Percentiles rank a stretch among this genome's conserved stretches.
These are phyloP conservation scores for Penicillium arizonense DNA, from an alignment of 495 filamentous ascomycete genomes.

Conservation along the genomic window DNA sequence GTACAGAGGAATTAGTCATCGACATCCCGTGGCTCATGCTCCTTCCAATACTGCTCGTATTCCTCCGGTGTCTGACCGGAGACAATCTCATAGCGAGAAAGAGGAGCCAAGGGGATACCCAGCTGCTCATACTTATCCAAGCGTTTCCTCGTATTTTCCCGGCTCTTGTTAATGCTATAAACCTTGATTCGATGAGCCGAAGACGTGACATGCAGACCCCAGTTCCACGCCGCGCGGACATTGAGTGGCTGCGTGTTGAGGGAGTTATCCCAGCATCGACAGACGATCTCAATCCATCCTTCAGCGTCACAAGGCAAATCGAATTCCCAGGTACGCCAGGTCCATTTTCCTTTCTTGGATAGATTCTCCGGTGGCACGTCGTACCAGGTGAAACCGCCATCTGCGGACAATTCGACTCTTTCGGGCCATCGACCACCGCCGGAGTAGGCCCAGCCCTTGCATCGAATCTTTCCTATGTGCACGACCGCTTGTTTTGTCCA, in stretches of 20 bases:
- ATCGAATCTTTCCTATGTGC: conserved; percentile 32
- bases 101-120: conserved; percentile 45
- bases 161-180: conserved; percentile 60
- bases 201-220: conserved; percentile 67
- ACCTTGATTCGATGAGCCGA: conserved; percentile 61
- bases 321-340: conserved; percentile 39
- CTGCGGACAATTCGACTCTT: conserved; percentile 43
- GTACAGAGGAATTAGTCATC: conserved; percentile 30
- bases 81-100: conserved; percentile 50
- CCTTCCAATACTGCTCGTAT: conserved; percentile 43
- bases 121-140: conserved; percentile 49
- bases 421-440: conserved; percentile 47
- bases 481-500: conserved; percentile 31
- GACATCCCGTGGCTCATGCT: conserved; percentile 49
- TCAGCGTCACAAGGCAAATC: conserved; percentile 42
- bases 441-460: conserved; percentile 47
- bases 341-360: conserved; percentile 36
- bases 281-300: conserved; percentile 45
- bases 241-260: conserved; percentile 42
- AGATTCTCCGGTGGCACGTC: conserved; percentile 27
- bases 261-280: conserved; percentile 42
- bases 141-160: conserved; percentile 43
- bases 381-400: conserved; percentile 43
- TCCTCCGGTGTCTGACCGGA: conserved; percentile 44
- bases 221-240: conserved; percentile 47